These are phyloP conservation scores for Ilex asprella DNA, from an alignment of 257 asterid species.

Conservation along the genomic window DNA sequence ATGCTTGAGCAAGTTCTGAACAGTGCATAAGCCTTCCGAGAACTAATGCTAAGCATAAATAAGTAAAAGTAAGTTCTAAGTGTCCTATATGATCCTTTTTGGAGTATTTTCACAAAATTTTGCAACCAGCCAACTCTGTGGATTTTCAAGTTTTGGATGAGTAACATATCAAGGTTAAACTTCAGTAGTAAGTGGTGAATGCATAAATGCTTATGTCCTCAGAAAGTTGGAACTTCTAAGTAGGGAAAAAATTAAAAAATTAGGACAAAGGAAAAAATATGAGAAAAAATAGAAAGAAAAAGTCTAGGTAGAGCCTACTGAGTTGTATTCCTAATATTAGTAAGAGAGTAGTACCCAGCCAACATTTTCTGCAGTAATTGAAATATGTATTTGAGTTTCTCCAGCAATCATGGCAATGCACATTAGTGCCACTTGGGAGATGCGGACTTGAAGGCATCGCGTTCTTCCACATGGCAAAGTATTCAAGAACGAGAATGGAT, in stretches of 20 bases:
- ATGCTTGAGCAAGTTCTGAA: too few species aligned
- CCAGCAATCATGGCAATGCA: slow-evolving; percentile 93
- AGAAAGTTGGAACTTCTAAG: too few species aligned
- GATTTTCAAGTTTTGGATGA: too few species aligned
- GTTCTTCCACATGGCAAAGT: slow-evolving; percentile 79
- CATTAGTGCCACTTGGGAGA: slow-evolving; percentile 25
- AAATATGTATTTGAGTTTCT: slow-evolving; percentile 51
- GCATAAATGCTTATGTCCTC: too few species aligned
- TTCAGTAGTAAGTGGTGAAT: too few species aligned
- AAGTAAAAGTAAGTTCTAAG: too few species aligned
- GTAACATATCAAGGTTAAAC: too few species aligned
- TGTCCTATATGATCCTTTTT: too few species aligned
- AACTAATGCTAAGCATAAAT: too few species aligned
- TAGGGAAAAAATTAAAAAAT: background rate
- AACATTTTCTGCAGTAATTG: slow-evolving; percentile 63
- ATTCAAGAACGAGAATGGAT: slow-evolving; percentile 68
- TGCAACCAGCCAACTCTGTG: too few species aligned
- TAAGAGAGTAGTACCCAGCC: slow-evolving; percentile 71
- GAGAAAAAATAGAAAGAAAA: background rate
- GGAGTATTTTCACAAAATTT: too few species aligned
- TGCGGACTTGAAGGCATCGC: slow-evolving; percentile 40
- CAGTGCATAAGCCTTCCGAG: too few species aligned
- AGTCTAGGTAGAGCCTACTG: background rate
- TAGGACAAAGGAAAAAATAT: background rate
- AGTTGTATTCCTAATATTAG: background rate